Base-by-base conservation (phyloP, 192 early-diverging fungal species). In the Backusella macrospora region DNA sequence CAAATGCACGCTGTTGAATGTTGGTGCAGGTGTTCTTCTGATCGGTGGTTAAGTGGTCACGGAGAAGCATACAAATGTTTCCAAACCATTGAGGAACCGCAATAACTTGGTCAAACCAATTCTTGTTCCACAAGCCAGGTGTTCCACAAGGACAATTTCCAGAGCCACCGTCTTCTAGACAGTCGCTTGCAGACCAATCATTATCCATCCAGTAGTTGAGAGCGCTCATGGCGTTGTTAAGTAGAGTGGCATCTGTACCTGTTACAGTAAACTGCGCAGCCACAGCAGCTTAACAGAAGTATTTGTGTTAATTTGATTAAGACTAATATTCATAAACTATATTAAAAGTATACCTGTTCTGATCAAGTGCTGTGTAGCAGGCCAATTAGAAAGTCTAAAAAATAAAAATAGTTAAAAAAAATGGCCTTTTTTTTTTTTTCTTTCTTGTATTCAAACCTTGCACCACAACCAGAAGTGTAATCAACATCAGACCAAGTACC, bases 41-140 rank as follows among this genome's bases (percentile, higher is more conserved):
- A 29, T 6, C 40, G 0, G 26, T 1, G 26, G 29, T 68, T 39
- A 77, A 69, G 0, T 43, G 0, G 15, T 63, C 23, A n/a, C 62
- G n/a, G 18, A 59, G 29, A 8, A 77, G 49, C 16, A 77, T 18
- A 73, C 76, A 77, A 4, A 71, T 65, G 63, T 62, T 43, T 21
- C 71, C 59, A 29, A 72, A 5, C 18, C 26, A 16, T 3, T 34
- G 26, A 29, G 71, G 71, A 42, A 72, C 39, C 6, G 59, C 13
- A 37, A 72, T 64, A 8, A 74, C 71, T 46, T 77, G 70, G 26
- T 65, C 71, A 39, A 66, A 77, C 76, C 76, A 77, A 39, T 77
- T 77, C 15, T 71, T 73, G n/a, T 72, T 77, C 76, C 76, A 77
- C 21, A 77, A 49, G 14, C 76, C 76, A 5, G 76, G 76, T 9